These are phyloP conservation scores for Wickerhamiella qilinensis DNA, from an alignment of 805 yeast species.

Conservation along the genomic window DNA sequence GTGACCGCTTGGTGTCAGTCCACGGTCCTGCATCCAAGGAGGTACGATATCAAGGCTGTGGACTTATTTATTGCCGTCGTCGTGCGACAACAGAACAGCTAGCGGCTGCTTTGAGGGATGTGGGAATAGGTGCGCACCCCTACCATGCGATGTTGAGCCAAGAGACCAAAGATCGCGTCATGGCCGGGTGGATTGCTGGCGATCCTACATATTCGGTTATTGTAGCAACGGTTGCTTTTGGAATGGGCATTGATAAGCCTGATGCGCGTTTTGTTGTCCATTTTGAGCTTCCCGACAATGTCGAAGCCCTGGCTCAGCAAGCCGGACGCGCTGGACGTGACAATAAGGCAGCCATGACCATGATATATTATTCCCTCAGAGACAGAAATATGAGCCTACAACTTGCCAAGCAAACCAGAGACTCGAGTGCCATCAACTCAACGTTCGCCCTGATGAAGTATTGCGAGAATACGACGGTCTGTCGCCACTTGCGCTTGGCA, in stretches of 20 bases:
- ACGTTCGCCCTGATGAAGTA: constrained; percentile 35
- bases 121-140: constrained; percentile 50
- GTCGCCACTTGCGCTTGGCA: constrained; percentile 13
- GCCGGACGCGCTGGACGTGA: constrained; percentile 98
- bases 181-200: constrained; percentile 65
- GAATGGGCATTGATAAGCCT: constrained; percentile 97
- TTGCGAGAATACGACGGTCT: constrained; percentile 35
- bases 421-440: constrained; percentile 31
- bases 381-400: constrained; percentile 64
- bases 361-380: constrained; percentile 54
- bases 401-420: constrained; percentile 49
- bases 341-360: constrained; percentile 68
- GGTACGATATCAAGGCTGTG: constrained; percentile 25
- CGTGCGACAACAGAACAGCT: constrained; percentile 77
- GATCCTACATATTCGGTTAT: constrained; percentile 41
- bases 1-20: constrained; percentile 7
- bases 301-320: constrained; percentile 95
- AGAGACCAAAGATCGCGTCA: constrained; percentile 45
- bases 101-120: constrained; percentile 37
- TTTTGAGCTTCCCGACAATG: constrained; percentile 68
- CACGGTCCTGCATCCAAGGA: background rate
- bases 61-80: constrained; percentile 88
- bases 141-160: constrained; percentile 83
- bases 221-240: constrained; percentile 96
- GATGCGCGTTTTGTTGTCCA: constrained; percentile 89